Conservation (phyloP, 2,329 filamentous ascomycete species). For the Trichoderma breve region DNA sequence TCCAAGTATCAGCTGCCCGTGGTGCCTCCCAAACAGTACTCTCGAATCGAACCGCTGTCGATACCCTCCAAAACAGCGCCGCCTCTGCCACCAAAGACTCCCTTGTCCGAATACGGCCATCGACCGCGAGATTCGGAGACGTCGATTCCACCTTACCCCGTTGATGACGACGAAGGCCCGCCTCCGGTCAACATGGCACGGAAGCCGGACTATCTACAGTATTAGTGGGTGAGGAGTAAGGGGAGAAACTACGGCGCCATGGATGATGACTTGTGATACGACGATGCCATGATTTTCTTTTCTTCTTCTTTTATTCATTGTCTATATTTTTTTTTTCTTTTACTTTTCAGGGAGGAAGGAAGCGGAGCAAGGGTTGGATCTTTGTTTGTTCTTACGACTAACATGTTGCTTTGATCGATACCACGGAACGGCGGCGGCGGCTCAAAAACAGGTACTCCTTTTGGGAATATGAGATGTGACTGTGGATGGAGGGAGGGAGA, state of each 20-base stretch:
- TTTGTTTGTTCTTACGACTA: neutral
- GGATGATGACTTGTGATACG: neutral
- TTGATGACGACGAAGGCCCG: slow-evolving; percentile 73
- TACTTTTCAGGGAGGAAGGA: neutral
- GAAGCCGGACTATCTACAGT: slow-evolving; percentile 68
- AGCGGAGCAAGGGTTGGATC: neutral
- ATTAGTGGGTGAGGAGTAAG: neutral
- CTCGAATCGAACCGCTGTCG: slow-evolving; percentile 62
- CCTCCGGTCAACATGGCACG: slow-evolving; percentile 81
- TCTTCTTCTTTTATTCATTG: neutral
- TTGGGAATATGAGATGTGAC: neutral
- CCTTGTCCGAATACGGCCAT: slow-evolving; percentile 52
- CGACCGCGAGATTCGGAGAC: slow-evolving; percentile 35
- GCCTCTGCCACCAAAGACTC: slow-evolving; percentile 75
- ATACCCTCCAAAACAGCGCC: slow-evolving; percentile 78
- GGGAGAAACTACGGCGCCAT: neutral
- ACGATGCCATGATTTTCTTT: neutral
- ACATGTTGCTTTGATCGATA: slow-evolving; percentile 10
- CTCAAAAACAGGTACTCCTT: neutral
- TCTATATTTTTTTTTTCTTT: neutral
- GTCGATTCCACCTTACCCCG: slow-evolving; percentile 69
- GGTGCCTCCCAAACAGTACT: slow-evolving; percentile 24
- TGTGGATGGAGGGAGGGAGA: neutral
- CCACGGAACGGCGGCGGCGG: neutral
- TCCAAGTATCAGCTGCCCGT: slow-evolving; percentile 39